phyloP scores from a whole-genome alignment of 331 rosid species.

The Telfairia occidentalis region DNA sequence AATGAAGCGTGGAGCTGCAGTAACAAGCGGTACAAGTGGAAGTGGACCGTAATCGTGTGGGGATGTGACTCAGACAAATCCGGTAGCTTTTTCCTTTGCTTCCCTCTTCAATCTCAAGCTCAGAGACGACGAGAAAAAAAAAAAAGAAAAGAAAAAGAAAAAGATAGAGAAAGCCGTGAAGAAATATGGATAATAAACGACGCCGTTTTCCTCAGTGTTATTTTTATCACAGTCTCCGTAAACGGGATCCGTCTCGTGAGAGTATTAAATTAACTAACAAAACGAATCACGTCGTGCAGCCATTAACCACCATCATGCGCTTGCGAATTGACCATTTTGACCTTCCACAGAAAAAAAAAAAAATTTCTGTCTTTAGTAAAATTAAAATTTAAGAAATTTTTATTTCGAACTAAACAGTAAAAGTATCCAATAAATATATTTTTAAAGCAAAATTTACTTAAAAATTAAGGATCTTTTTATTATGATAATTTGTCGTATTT shows the following conservation, averaged over 20 bases:
- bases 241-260: constrained; percentile 13
- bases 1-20: constrained; percentile 14
- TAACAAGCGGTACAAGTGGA: constrained; percentile 8
- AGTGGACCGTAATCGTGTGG: constrained; percentile 32
- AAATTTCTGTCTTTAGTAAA: background rate
- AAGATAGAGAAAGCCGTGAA: no score
- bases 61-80: constrained; percentile 43
- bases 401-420: no score
- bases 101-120: constrained; percentile 10
- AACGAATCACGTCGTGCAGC: constrained; percentile 6
- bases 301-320: background rate
- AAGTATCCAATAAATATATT: no score
- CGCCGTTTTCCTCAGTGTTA: background rate
- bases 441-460: background rate
- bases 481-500: background rate
- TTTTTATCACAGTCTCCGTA: background rate
- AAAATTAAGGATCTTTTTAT: background rate
- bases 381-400: background rate
- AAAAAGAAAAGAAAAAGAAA: background rate
- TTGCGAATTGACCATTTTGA: background rate
- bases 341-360: background rate
- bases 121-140: background rate
- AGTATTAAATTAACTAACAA: constrained; percentile 13
- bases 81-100: background rate
- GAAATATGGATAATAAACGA: background rate